Conservation (phyloP, 495 filamentous ascomycete species). For the Oidiodendron maius region DNA sequence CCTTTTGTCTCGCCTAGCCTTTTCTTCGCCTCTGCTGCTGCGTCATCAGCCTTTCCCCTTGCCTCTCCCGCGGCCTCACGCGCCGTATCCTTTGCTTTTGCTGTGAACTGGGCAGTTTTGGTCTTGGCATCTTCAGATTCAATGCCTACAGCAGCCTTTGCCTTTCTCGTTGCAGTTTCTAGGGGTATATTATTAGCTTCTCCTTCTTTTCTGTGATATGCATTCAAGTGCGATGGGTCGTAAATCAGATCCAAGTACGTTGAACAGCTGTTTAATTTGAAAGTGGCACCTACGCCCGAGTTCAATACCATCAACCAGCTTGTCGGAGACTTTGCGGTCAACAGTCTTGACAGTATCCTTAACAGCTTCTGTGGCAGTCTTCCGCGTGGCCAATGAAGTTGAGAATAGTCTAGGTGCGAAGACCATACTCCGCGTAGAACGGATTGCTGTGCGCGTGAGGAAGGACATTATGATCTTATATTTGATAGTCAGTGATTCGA, state of each 20-base stretch:
- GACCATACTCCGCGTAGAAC: slow-evolving; percentile 21
- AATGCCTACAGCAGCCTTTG: slow-evolving; percentile 31
- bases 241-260: not conserved
- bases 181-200: slow-evolving; percentile 4
- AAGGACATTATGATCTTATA: slow-evolving; percentile 38
- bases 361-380: slow-evolving; percentile 37
- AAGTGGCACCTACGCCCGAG: slow-evolving; percentile 34
- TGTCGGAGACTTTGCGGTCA: slow-evolving; percentile 45
- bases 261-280: not conserved
- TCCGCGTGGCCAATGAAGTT: slow-evolving; percentile 26
- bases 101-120: slow-evolving; percentile 23
- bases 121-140: slow-evolving; percentile 17
- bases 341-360: slow-evolving; percentile 46
- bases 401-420: slow-evolving; percentile 34
- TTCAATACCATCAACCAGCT: slow-evolving; percentile 51
- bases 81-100: slow-evolving; percentile 31
- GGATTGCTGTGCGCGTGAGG: slow-evolving; percentile 32
- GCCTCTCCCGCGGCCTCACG: slow-evolving; percentile 23
- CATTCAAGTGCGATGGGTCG: not conserved
- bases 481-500: not conserved
- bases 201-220: not conserved
- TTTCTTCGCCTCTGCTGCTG: slow-evolving; percentile 31
- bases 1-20: slow-evolving; percentile 34
- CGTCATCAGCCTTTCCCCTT: slow-evolving; percentile 25
- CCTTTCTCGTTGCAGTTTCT: slow-evolving; percentile 41